phyloP scores from a whole-genome alignment of 2,329 filamentous ascomycete genomes.

The Fusarium succisae region DNA sequence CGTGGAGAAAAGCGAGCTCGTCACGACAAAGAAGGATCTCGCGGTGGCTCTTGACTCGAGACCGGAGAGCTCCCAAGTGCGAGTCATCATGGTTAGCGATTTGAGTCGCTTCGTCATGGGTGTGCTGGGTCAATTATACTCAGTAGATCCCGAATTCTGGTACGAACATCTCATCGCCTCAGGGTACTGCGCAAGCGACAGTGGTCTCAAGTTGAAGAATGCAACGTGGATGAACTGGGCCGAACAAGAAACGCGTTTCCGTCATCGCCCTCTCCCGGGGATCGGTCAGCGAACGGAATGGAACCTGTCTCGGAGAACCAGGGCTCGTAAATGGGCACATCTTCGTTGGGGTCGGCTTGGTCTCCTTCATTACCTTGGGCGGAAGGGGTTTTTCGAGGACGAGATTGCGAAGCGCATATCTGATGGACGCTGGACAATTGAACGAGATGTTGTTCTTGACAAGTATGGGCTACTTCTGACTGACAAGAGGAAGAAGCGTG shows the following conservation, averaged over 20 bases:
- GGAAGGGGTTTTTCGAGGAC: slow-evolving; percentile 7
- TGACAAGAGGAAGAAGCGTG: slow-evolving; percentile 15
- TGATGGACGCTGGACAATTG: slow-evolving; percentile 18
- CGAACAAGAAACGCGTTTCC: slow-evolving; percentile 36
- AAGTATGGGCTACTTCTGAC: slow-evolving; percentile 8
- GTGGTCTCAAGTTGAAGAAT: slow-evolving; percentile 43
- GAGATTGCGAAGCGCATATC: slow-evolving; percentile 14
- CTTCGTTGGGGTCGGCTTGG: slow-evolving; percentile 17
- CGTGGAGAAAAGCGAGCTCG: background rate
- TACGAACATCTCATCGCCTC: slow-evolving; percentile 43
- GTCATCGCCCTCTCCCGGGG: slow-evolving; percentile 4
- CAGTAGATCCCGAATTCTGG: slow-evolving; percentile 44
- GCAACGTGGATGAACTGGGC: slow-evolving; percentile 45
- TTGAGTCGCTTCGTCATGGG: slow-evolving; percentile 46
- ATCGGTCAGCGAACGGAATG: slow-evolving; percentile 19
- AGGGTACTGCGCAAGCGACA: slow-evolving; percentile 41
- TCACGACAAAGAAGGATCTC: slow-evolving; percentile 11
- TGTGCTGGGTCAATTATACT: slow-evolving; percentile 40
- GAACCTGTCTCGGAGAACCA: slow-evolving; percentile 3
- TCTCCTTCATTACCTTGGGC: slow-evolving; percentile 10
- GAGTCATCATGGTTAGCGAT: slow-evolving; percentile 42
- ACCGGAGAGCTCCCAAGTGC: slow-evolving; percentile 13
- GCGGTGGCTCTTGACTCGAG: background rate
- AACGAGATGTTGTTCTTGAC: slow-evolving; percentile 13
- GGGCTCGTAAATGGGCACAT: background rate